phyloP scores from a whole-genome alignment of 164 flowering plant genomes.

The Santalum album region DNA sequence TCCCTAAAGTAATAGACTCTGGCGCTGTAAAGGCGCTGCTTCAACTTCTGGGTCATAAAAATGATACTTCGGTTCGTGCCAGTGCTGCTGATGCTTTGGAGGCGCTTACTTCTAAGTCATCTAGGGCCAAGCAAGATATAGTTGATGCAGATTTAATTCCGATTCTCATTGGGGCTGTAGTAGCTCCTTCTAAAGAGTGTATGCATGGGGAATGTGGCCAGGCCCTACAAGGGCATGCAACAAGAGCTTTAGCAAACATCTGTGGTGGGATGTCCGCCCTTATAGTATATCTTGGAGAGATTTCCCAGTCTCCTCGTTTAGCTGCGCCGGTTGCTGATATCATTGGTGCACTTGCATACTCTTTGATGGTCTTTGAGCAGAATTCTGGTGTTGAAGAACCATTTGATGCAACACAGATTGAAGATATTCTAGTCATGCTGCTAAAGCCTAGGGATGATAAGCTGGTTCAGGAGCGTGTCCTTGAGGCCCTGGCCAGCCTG shows the following conservation, averaged over 20 bases:
- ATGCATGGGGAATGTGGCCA: slow-evolving; percentile 68
- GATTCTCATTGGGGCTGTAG: slow-evolving; percentile 66
- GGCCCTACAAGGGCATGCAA: slow-evolving; percentile 63
- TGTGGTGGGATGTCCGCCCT: slow-evolving; percentile 72
- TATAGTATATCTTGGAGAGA: slow-evolving; percentile 65
- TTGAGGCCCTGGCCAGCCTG: slow-evolving; percentile 87
- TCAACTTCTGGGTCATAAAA: slow-evolving; percentile 47
- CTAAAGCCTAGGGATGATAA: slow-evolving; percentile 75
- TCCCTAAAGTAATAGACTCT: slow-evolving; percentile 65
- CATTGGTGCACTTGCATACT: slow-evolving; percentile 87
- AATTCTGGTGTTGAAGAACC: slow-evolving; percentile 26
- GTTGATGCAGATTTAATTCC: slow-evolving; percentile 61
- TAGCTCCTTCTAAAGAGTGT: slow-evolving; percentile 90
- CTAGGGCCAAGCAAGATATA: slow-evolving; percentile 49
- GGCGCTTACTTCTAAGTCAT: slow-evolving; percentile 61
- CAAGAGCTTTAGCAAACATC: slow-evolving; percentile 65
- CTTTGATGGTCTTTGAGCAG: slow-evolving; percentile 61
- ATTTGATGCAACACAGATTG: slow-evolving; percentile 52
- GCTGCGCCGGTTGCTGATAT: slow-evolving; percentile 84
- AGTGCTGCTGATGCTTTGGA: slow-evolving; percentile 90
- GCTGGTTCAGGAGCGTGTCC: slow-evolving; percentile 71
- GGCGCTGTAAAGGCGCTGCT: slow-evolving; percentile 65
- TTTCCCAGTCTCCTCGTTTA: slow-evolving; percentile 60
- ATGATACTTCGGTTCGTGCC: slow-evolving; percentile 70
- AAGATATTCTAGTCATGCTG: slow-evolving; percentile 44